A percentile compares a stretch with the other conserved stretches of the same genome.
phyloP scores from a whole-genome alignment of 1,139 yeast species.

The Starmera stellimalicola region DNA sequence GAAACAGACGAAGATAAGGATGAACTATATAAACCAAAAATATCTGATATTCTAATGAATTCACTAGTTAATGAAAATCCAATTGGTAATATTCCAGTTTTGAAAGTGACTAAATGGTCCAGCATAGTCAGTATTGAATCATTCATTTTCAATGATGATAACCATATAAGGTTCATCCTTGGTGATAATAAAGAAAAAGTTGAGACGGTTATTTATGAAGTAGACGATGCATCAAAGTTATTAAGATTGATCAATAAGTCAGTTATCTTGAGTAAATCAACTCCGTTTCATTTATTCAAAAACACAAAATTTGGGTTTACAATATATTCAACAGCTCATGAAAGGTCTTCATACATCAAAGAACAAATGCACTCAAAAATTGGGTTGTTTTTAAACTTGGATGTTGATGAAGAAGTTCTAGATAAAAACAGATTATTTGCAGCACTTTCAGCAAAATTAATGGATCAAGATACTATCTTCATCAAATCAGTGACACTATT shows the following conservation, averaged over 20 bases:
- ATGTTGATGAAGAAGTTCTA: slow-evolving; percentile 26
- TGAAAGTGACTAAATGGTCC: slow-evolving; percentile 65
- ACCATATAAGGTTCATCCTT: slow-evolving; percentile 18
- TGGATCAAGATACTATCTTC: slow-evolving; percentile 18
- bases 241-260: slow-evolving; percentile 69
- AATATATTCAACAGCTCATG: slow-evolving; percentile 77
- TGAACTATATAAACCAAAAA: slow-evolving; percentile 45
- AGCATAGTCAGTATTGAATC: slow-evolving; percentile 46
- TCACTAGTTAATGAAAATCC: slow-evolving; percentile 83
- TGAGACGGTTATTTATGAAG: slow-evolving; percentile 17
- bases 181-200: slow-evolving; percentile 1
- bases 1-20: slow-evolving; percentile 26
- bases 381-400: slow-evolving; percentile 53
- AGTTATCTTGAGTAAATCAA: slow-evolving; percentile 63
- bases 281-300: slow-evolving; percentile 80
- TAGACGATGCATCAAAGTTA: slow-evolving; percentile 35
- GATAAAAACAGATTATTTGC: slow-evolving; percentile 31
- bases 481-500: slow-evolving; percentile 12
- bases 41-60: slow-evolving; percentile 81
- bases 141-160: slow-evolving; percentile 31
- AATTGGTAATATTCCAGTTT: slow-evolving; percentile 55
- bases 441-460: slow-evolving; percentile 35
- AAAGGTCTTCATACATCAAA: slow-evolving; percentile 40
- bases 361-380: slow-evolving; percentile 58
- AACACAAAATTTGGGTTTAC: slow-evolving; percentile 31